Conservation (phyloP, 108 stramenopile genomes). For the Cyclotella sp. region DNA sequence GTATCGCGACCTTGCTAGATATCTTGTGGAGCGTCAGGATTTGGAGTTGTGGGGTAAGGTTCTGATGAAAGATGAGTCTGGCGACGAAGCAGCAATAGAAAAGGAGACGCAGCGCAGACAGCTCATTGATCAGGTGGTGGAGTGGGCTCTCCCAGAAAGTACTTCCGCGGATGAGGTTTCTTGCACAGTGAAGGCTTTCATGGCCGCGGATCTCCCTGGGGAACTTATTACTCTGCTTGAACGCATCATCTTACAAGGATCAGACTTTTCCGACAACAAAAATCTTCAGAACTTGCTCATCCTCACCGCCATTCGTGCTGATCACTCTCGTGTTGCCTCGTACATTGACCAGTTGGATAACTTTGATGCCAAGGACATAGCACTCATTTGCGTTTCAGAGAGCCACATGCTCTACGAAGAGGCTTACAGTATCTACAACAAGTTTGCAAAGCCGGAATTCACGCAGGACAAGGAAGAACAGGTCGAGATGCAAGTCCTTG, state of each 20-base stretch:
- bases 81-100: conserved; percentile 49
- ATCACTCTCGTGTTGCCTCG: conserved; percentile 93
- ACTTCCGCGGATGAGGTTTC: conserved; percentile 99
- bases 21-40: conserved; percentile 98
- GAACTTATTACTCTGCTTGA: conserved; percentile 99
- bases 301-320: conserved; percentile 98
- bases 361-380: conserved; percentile 99
- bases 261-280: conserved; percentile 99
- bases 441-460: conserved; percentile 95
- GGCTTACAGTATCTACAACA: conserved; percentile 97
- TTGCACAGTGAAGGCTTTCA: conserved; percentile 99
- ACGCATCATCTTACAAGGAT: conserved; percentile 98
- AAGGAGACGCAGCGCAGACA: conserved; percentile 88
- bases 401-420: conserved; percentile 99
- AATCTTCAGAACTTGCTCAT: conserved; percentile 99
- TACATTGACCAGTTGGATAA: conserved; percentile 99
- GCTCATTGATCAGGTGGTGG: conserved; percentile 99
- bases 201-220: conserved; percentile 98
- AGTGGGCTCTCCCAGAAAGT: conserved; percentile 99
- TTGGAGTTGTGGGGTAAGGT: conserved; percentile 98
- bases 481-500: conserved; percentile 95
- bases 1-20: conserved; percentile 98
- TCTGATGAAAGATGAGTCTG: conserved; percentile 81
- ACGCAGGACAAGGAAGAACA: conserved; percentile 91
- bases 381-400: conserved; percentile 98